Evolutionary conservation across 1,284 basidiomycete genomes (phyloP), one percentile per base, ranked within the genome.

Genomic region (Ceratobasidium sp.): DNA sequence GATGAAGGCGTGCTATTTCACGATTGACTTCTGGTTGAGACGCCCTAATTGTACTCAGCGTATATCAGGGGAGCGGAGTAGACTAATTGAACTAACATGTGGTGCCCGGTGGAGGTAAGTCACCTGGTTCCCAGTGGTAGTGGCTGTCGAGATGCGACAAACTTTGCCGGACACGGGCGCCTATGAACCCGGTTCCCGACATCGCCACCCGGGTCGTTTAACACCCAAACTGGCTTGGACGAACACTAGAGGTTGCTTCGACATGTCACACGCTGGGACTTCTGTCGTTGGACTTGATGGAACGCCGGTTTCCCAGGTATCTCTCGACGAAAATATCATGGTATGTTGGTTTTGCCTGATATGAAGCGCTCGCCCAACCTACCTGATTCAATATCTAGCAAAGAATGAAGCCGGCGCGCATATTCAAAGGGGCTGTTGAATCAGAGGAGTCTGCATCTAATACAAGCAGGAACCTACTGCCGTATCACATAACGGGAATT

Each of bases 331-430:
- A 41, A 71, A 53, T 30, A 52, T 60, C 18, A 71, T 71, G 69
- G 69, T 60, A 26, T 21, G 69, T 18, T 26, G 16, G 28, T 16
- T 18, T 10, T 14, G 5, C 12, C 14, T 41, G 21, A 18, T 16
- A 3, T 9, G n/a, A 28, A n/a, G n/a, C 34, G 5, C 23, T 23
- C 18, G n/a, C 12, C 14, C 28, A 4, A 21, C 23, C 43, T 3
- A 32, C 3, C 50, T 2, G 23, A 45, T 55, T 30, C n/a, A 21
- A 32, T 39, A 18, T 58, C 62, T 75, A 93, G 92, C 81, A 80
- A 76, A 91, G 88, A 77, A 85, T 95, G 77, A 95, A 94, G 80
- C 92, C 95, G 0, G 91, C 94, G 23, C 95, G 92, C 82, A 92
- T 97, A 72, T 96, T 95, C 84, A 92, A 92, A 78, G 85, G 80